Evolutionary conservation across 106 monocot genomes (phyloP).

Genomic region (Allium sativum): DNA sequence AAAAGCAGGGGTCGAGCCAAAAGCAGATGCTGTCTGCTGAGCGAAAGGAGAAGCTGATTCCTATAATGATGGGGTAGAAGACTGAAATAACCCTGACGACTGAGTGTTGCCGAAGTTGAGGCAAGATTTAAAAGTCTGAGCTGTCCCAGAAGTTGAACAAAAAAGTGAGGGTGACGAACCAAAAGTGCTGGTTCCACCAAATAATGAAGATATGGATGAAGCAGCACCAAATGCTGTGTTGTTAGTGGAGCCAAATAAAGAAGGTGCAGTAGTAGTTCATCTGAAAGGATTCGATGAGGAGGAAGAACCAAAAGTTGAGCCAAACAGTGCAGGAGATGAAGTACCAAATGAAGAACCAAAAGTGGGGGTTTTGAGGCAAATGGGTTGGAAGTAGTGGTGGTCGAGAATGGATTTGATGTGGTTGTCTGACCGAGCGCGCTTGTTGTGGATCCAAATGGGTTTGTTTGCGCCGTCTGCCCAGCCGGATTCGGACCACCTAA

Average conservation of each 20-base stretch:
- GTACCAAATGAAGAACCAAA: slow-evolving; percentile 67
- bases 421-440: slow-evolving; percentile 62
- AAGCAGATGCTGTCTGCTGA: slow-evolving; percentile 18
- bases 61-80: slow-evolving; percentile 50
- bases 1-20: too few relatives aligned
- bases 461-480: slow-evolving; percentile 42
- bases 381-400: slow-evolving; percentile 34
- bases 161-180: slow-evolving; percentile 43
- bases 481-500: slow-evolving; percentile 67
- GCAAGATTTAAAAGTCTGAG: slow-evolving; percentile 55
- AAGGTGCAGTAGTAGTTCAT: slow-evolving; percentile 36
- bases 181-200: slow-evolving; percentile 40
- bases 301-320: slow-evolving; percentile 48
- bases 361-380: slow-evolving; percentile 58
- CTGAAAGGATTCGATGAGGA: slow-evolving; percentile 66
- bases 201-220: slow-evolving; percentile 47
- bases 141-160: slow-evolving; percentile 38
- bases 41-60: slow-evolving; percentile 64
- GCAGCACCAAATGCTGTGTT: slow-evolving; percentile 36
- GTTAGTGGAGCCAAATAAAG: slow-evolving; percentile 43
- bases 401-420: slow-evolving; percentile 51
- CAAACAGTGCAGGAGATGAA: slow-evolving; percentile 44
- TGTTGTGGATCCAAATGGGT: slow-evolving; percentile 55
- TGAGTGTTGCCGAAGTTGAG: slow-evolving; percentile 64
- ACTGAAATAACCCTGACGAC: slow-evolving; percentile 68